phyloP scores from a whole-genome alignment of 2,329 filamentous ascomycete genomes.

The Aspergillus calidoustus region DNA sequence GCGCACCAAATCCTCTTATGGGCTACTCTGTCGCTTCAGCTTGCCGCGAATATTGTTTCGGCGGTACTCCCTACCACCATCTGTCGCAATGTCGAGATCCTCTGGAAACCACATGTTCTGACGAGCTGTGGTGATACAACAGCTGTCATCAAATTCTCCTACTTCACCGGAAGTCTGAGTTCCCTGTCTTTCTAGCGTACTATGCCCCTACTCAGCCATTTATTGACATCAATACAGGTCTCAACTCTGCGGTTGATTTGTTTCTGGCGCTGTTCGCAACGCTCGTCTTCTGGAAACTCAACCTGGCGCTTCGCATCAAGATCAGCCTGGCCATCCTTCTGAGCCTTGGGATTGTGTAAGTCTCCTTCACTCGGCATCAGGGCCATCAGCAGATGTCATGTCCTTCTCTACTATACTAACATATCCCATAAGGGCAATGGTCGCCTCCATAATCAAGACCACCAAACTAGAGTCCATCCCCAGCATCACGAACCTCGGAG shows the following conservation, averaged over 20 bases:
- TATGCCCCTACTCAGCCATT: too few species aligned
- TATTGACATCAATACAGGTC: too few species aligned
- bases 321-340: constrained; percentile 34
- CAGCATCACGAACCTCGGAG: not conserved
- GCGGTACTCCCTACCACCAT: not conserved
- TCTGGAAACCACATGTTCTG: not conserved
- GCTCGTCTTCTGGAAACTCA: constrained; percentile 38
- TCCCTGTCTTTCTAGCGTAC: too few species aligned
- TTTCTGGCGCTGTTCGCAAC: constrained; percentile 32
- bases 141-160: not conserved
- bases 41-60: not conserved
- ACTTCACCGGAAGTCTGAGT: not conserved
- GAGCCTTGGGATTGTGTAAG: not conserved
- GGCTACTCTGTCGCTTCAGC: not conserved
- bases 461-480: not conserved
- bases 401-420: too few species aligned
- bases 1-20: not conserved
- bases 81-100: not conserved
- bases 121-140: not conserved
- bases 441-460: not conserved
- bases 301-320: constrained; percentile 36
- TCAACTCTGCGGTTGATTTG: not conserved
- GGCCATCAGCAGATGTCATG: too few species aligned
- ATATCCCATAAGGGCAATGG: not conserved
- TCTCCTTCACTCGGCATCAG: not conserved